Base-by-base conservation (phyloP, 768 basidiomycete species). In the Lentinula boryana region DNA sequence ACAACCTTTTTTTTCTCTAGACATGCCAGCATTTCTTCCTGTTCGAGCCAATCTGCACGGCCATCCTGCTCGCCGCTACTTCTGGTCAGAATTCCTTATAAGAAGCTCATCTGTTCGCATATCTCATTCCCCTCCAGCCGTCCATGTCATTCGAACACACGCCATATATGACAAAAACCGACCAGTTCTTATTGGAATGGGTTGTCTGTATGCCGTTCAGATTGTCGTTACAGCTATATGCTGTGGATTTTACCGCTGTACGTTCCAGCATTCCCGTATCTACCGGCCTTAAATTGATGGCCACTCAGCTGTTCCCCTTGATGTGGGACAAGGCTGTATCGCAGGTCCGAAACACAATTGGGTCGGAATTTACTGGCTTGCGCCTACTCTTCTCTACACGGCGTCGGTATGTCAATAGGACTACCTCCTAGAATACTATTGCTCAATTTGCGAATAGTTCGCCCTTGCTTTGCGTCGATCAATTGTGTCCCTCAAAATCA, bases 341-440 rank as follows among this genome's bases (percentile, higher is more conserved):
- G 89, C 91, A 4, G 91, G 90, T 33, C 91, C 91, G 18, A 85
- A 85, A 65, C 73, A 81, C 65, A 85, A 81, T 72, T 93, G 91
- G 91, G 88, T 93, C 55, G 91, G 85, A 51, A 82, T 93, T 64
- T 94, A 93, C 78, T 94, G 92, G 92, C 72, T 88, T 6, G 82
- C 83, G 0, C 87, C 89, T 31, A 91, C 91, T 40, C 44, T 91
- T 40, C 80, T 92, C 21, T 90, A 87, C 75, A 82, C 82, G 21
- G 79, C 75, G 49, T 86, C 88, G n/a, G 84, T 91, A 72, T 61
- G 82, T 68, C 4, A 27, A 7, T 33, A 7, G 64, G 67, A 61
- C 54, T 35, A 41, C 33, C 31, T 60, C n/a, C 12, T 2, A 5
- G 7, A 32, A 15, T 38, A 53, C 54, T n/a, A 27, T 44, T 32